Evolutionary conservation across 78 protist genomes (phyloP).

Genomic region (Planoprotostelium fungivorum): DNA sequence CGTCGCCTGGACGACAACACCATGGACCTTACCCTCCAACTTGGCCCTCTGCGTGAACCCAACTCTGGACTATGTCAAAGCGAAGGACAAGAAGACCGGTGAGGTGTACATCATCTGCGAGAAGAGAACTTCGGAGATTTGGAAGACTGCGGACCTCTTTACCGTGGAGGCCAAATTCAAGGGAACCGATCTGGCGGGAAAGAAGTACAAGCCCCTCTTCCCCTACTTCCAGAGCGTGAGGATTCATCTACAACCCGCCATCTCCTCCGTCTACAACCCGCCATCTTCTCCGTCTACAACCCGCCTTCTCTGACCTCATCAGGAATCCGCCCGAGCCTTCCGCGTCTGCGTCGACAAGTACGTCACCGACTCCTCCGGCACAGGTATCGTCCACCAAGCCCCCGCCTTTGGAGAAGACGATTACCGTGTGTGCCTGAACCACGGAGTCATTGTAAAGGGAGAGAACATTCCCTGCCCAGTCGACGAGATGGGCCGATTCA

Average conservation of each 20-base stretch:
- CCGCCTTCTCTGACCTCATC: not conserved
- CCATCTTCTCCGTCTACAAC: not conserved
- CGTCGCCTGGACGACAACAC: slow-evolving; percentile 99
- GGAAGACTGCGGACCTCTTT: slow-evolving; percentile 24
- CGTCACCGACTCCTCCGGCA: slow-evolving; percentile 90
- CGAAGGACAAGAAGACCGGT: slow-evolving; percentile 54
- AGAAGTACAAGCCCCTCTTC: slow-evolving; percentile 94
- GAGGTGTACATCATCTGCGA: slow-evolving; percentile 18
- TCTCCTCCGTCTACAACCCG: not conserved
- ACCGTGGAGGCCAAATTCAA: slow-evolving; percentile 13
- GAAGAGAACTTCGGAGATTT: slow-evolving; percentile 22
- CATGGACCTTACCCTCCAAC: slow-evolving; percentile 99
- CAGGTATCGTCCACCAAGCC: slow-evolving; percentile 99
- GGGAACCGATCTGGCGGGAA: slow-evolving; percentile 76
- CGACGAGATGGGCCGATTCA: slow-evolving; percentile 95
- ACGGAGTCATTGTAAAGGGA: slow-evolving; percentile 63
- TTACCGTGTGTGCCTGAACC: slow-evolving; percentile 87
- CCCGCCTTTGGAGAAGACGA: slow-evolving; percentile 99
- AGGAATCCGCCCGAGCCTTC: slow-evolving; percentile 74
- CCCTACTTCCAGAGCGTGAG: slow-evolving; percentile 71
- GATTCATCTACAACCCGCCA: not conserved
- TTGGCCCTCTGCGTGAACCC: slow-evolving; percentile 92
- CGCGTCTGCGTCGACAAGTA: slow-evolving; percentile 79
- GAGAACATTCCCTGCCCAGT: slow-evolving; percentile 91
- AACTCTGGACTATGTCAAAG: slow-evolving; percentile 83